Evolutionary conservation across 345 rosid species (phyloP).

Genomic region (Populus ilicifolia): DNA sequence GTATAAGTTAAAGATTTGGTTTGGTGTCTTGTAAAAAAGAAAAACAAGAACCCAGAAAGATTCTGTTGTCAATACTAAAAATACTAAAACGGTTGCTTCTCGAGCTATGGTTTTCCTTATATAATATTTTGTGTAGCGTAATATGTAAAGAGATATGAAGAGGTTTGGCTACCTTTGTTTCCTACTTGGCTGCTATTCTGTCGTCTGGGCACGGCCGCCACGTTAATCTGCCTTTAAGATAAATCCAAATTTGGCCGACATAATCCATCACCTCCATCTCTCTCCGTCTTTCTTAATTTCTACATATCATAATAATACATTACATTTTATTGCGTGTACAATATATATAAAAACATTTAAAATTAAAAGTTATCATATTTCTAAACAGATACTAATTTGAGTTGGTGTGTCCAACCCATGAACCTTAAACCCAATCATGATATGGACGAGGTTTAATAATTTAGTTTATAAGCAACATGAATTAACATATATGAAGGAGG

Average conservation of each 20-base stretch:
- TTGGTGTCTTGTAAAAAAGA: neutral
- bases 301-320: neutral
- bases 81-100: slow-evolving; percentile 1
- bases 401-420: no score
- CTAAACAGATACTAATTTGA: no score
- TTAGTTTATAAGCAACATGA: no score
- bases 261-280: slow-evolving; percentile 30
- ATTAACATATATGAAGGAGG: no score
- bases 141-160: neutral
- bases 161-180: slow-evolving; percentile 17
- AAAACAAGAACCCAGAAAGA: neutral
- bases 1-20: neutral
- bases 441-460: no score
- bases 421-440: no score
- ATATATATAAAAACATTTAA: no score
- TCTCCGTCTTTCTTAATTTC: neutral
- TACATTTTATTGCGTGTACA: neutral
- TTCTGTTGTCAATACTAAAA: neutral
- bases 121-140: neutral
- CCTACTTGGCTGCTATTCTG: slow-evolving; percentile 51
- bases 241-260: slow-evolving; percentile 61
- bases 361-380: no score
- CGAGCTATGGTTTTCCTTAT: neutral
- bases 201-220: slow-evolving; percentile 54
- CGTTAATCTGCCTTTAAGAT: slow-evolving; percentile 45